Conservation (phyloP, 2,329 filamentous ascomycete genomes). For the Dryadomyces quercivorus region DNA sequence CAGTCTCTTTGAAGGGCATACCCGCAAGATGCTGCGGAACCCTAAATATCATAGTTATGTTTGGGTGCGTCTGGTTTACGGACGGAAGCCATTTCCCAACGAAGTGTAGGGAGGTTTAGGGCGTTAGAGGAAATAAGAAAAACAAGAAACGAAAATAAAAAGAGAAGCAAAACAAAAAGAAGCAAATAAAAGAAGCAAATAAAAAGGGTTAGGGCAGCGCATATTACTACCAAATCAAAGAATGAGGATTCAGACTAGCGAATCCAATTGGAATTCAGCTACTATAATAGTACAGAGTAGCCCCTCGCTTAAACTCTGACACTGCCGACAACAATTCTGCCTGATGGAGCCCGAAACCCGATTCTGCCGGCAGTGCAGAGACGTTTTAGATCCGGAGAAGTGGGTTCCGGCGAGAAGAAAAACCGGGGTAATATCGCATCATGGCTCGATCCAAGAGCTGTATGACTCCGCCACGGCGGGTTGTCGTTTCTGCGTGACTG, state of each 20-base stretch:
- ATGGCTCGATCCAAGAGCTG: neutral
- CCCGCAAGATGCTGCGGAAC: conserved; percentile 1
- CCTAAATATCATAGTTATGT: neutral
- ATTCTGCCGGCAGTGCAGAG: neutral
- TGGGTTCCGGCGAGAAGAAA: neutral
- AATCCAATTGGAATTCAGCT: no score
- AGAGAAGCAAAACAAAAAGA: no score
- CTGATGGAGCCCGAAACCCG: neutral
- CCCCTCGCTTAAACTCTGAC: neutral
- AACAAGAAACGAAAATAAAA: no score
- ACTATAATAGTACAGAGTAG: no score
- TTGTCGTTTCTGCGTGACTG: neutral
- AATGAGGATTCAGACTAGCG: no score
- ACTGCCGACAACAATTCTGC: neutral
- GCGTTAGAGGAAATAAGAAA: no score
- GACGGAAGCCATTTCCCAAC: neutral
- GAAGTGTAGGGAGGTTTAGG: neutral
- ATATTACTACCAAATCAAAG: no score
- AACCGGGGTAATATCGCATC: neutral
- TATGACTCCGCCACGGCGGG: neutral
- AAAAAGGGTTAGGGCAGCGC: no score
- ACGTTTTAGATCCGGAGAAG: neutral
- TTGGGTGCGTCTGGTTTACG: neutral
- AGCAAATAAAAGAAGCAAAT: no score
- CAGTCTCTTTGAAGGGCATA: conserved; percentile 8